A percentile compares a stretch with the other conserved stretches of the same genome.
Conservation (phyloP, 805 yeast genomes). For the Starmera pachycereana region DNA sequence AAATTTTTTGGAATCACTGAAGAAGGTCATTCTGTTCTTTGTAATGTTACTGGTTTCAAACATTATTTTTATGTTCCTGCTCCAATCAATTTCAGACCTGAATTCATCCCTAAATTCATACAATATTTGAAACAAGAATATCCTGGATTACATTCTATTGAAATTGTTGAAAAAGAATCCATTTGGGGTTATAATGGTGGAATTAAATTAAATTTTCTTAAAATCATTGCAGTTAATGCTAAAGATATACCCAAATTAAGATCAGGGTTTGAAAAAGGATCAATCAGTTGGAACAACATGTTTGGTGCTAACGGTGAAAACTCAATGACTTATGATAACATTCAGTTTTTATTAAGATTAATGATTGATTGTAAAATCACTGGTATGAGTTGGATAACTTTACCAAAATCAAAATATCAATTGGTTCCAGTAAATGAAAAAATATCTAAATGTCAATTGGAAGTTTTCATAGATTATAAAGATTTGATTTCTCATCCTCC, state of each 20-base stretch:
- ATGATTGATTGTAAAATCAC: constrained; percentile 90
- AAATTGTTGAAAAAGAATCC: constrained; percentile 64
- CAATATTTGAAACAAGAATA: constrained; percentile 33
- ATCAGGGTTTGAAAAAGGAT: constrained; percentile 76
- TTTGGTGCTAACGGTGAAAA: constrained; percentile 45
- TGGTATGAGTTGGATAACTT: constrained; percentile 95
- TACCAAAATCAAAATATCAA: constrained; percentile 65
- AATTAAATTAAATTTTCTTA: constrained; percentile 67
- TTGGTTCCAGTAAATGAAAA: constrained; percentile 29
- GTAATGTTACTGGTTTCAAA: constrained; percentile 79
- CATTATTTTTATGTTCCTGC: constrained; percentile 92
- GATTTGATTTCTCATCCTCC: constrained; percentile 73
- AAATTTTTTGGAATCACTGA: constrained; percentile 89
- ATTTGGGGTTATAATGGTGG: constrained; percentile 92
- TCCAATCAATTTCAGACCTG: constrained; percentile 62
- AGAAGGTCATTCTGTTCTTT: constrained; percentile 79
- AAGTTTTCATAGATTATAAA: constrained; percentile 57
- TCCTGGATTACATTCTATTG: constrained; percentile 56
- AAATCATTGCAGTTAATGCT: constrained; percentile 58
- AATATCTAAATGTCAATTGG: constrained; percentile 79
- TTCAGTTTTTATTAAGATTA: constrained; percentile 73
- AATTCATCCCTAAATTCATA: constrained; percentile 38
- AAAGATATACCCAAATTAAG: constrained; percentile 59
- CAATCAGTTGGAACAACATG: constrained; percentile 50
- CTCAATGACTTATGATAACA: constrained; percentile 76